A percentile compares a stretch with the other conserved stretches of the same genome.
phyloP scores from a whole-genome alignment of 1,284 basidiomycete genomes.

The Cryptococcus sp. region DNA sequence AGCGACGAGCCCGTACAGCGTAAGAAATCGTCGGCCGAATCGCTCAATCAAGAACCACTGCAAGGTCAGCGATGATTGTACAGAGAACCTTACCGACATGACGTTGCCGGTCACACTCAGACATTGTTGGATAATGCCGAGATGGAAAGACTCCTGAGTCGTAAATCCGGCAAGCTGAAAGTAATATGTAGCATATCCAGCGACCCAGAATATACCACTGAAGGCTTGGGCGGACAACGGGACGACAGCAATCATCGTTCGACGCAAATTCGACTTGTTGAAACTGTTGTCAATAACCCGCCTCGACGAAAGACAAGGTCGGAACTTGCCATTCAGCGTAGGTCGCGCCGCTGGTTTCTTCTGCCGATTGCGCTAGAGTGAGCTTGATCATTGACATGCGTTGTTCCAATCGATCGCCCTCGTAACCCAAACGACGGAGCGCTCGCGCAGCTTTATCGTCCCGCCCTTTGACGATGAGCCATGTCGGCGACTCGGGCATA shows the following conservation, averaged over 20 bases:
- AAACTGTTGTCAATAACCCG: background rate
- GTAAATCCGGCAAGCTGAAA: constrained; percentile 2
- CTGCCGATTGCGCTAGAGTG: background rate
- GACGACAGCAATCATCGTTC: constrained; percentile 1
- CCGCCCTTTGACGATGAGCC: background rate
- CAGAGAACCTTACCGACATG: background rate
- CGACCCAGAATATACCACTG: constrained; percentile 1
- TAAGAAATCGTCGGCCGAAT: constrained; percentile 47
- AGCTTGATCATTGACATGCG: background rate
- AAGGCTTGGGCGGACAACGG: background rate
- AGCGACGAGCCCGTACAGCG: constrained; percentile 42
- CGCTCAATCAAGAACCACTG: constrained; percentile 35
- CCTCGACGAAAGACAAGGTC: too few species aligned
- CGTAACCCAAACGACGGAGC: background rate
- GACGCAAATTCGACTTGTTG: constrained; percentile 1
- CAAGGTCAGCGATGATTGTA: background rate
- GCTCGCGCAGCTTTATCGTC: constrained; percentile 1
- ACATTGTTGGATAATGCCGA: constrained; percentile 1
- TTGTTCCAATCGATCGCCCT: background rate
- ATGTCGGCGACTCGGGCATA: constrained; percentile 5
- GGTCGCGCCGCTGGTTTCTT: background rate
- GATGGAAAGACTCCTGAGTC: background rate
- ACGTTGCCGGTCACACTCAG: constrained; percentile 1
- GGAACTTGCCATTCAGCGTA: background rate
- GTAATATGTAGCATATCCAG: constrained; percentile 1